phyloP scores from a whole-genome alignment of 768 basidiomycete species.

The Hygrocybe coccinea region DNA sequence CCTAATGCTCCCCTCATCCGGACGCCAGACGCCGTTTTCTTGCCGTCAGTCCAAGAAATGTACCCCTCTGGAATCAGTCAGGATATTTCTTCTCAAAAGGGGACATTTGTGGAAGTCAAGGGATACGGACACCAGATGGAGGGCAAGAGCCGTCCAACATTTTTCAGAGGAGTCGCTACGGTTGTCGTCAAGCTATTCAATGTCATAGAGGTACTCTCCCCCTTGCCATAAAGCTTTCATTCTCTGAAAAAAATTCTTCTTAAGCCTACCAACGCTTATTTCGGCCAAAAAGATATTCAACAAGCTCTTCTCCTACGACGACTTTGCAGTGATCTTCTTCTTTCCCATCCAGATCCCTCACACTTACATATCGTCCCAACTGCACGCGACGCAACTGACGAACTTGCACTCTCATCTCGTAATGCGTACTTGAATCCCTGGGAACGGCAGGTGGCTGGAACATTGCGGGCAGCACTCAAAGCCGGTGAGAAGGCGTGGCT shows the following conservation, averaged over 20 bases:
- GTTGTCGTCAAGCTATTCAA: constrained; percentile 96
- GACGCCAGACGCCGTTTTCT: constrained; percentile 66
- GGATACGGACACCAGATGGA: constrained; percentile 93
- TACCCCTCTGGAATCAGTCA: constrained; percentile 90
- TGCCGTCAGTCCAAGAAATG: constrained; percentile 77
- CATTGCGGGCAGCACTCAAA: constrained; percentile 64
- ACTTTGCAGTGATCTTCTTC: constrained; percentile 71
- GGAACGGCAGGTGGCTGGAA: constrained; percentile 64
- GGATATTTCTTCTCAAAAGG: constrained; percentile 65
- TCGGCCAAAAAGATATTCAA: constrained; percentile 98
- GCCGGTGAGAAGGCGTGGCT: constrained; percentile 55
- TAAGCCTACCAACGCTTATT: constrained; percentile 88
- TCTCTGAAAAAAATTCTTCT: no score
- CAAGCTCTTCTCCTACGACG: constrained; percentile 83
- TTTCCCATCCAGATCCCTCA: constrained; percentile 67
- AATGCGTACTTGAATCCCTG: constrained; percentile 71
- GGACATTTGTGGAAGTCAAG: constrained; percentile 89
- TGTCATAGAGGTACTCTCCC: constrained; percentile 60
- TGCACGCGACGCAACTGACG: constrained; percentile 56
- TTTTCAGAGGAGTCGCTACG: constrained; percentile 94
- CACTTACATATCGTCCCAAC: constrained; percentile 88
- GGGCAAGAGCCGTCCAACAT: constrained; percentile 77
- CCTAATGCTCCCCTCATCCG: constrained; percentile 23
- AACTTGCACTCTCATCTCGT: constrained; percentile 84
- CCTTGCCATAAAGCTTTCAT: constrained; percentile 8